These are phyloP conservation scores for Leccinum griseonigrum DNA, from an alignment of 1,284 basidiomycete genomes.

Conservation along the genomic window DNA sequence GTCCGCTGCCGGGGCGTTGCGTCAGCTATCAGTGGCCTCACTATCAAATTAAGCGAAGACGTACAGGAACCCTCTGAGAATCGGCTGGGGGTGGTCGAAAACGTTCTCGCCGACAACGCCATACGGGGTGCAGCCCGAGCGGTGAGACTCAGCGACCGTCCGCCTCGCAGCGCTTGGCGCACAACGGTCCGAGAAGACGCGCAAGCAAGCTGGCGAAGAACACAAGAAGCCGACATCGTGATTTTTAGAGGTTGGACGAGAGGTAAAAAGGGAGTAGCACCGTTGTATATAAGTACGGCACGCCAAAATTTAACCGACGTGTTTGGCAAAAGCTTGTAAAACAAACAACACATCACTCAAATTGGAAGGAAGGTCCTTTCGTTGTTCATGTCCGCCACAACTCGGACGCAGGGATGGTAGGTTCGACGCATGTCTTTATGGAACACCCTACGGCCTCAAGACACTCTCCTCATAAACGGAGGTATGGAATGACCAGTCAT, in stretches of 20 bases:
- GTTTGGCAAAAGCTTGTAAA: slow-evolving; percentile 34
- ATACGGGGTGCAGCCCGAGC: slow-evolving; percentile 23
- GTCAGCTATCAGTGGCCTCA: not conserved
- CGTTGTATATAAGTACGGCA: not conserved
- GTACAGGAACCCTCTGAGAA: slow-evolving; percentile 63
- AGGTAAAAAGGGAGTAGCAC: not conserved
- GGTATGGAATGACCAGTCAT: not conserved
- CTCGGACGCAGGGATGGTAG: not conserved
- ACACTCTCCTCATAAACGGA: not conserved
- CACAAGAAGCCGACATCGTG: slow-evolving; percentile 44
- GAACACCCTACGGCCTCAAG: not conserved
- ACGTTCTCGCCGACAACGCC: slow-evolving; percentile 41
- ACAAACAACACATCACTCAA: slow-evolving; percentile 25
- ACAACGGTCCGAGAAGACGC: slow-evolving; percentile 36
- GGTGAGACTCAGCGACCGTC: slow-evolving; percentile 19
- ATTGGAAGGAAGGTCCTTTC: slow-evolving; percentile 20
- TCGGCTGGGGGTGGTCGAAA: slow-evolving; percentile 52
- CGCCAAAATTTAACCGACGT: slow-evolving; percentile 29
- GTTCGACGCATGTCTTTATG: not conserved
- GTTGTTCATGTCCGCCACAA: not conserved
- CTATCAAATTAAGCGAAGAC: slow-evolving; percentile 25
- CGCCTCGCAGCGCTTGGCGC: slow-evolving; percentile 30
- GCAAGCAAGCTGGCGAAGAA: slow-evolving; percentile 42
- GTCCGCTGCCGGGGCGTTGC: slow-evolving; percentile 53
- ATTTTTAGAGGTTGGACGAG: not conserved